Evolutionary conservation across 768 basidiomycete species (phyloP).

Genomic region (Exsudoporus frostii): DNA sequence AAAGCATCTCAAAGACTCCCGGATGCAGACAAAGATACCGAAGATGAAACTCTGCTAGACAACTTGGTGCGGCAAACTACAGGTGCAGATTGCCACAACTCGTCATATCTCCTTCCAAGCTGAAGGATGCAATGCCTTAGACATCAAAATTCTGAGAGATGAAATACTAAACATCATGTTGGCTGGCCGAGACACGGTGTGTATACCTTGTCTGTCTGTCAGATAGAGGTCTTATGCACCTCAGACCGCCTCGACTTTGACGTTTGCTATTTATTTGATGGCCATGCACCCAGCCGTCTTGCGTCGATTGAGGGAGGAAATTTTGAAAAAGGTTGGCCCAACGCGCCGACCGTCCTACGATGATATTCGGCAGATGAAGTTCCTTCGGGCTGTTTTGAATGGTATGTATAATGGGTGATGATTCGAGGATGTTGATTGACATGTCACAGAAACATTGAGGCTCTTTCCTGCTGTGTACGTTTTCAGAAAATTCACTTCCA

Average conservation of each 20-base stretch:
- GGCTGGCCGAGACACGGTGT: slow-evolving; percentile 44
- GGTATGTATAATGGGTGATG: slow-evolving; percentile 24
- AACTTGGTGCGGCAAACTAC: slow-evolving; percentile 37
- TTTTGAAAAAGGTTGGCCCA: slow-evolving; percentile 37
- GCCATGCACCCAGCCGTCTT: slow-evolving; percentile 44
- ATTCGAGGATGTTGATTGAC: not conserved
- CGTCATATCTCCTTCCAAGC: not conserved
- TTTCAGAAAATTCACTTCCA: not conserved
- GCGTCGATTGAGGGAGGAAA: slow-evolving; percentile 40
- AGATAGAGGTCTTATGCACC: not conserved
- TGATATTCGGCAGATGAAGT: slow-evolving; percentile 43
- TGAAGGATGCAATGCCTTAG: slow-evolving; percentile 8
- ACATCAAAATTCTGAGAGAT: slow-evolving; percentile 36
- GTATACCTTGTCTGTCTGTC: not conserved
- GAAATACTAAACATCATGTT: slow-evolving; percentile 43
- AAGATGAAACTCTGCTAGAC: slow-evolving; percentile 41
- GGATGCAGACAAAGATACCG: slow-evolving; percentile 10
- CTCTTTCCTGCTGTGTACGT: slow-evolving; percentile 34
- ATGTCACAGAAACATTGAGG: slow-evolving; percentile 28
- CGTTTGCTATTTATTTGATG: slow-evolving; percentile 44
- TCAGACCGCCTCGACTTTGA: slow-evolving; percentile 44
- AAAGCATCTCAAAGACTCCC: slow-evolving; percentile 4
- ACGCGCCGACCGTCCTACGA: slow-evolving; percentile 37
- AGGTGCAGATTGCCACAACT: slow-evolving; percentile 23
- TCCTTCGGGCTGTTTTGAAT: slow-evolving; percentile 42